phyloP scores from a whole-genome alignment of 2,329 filamentous ascomycete species.

The Arthrinium puccinioides region DNA sequence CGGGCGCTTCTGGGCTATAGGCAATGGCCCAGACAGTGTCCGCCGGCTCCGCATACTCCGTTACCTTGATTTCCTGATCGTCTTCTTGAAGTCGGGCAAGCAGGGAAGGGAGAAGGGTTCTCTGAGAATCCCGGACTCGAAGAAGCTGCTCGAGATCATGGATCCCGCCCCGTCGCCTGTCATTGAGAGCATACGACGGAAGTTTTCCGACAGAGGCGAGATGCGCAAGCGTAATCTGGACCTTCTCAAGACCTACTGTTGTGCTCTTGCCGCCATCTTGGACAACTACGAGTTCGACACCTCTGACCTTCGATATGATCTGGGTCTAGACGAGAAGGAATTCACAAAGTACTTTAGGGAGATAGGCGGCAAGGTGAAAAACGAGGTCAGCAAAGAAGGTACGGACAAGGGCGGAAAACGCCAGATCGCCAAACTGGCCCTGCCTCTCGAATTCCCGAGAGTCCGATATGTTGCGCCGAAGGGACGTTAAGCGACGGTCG shows the following conservation, averaged over 20 bases:
- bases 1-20: slow-evolving; percentile 47
- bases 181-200: slow-evolving; percentile 59
- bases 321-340: slow-evolving; percentile 63
- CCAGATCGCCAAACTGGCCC: slow-evolving; percentile 60
- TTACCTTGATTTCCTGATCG: slow-evolving; percentile 47
- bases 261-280: slow-evolving; percentile 62
- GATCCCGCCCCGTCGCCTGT: slow-evolving; percentile 53
- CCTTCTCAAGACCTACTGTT: slow-evolving; percentile 66
- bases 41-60: slow-evolving; percentile 50
- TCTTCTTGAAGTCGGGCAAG: slow-evolving; percentile 44
- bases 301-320: slow-evolving; percentile 61
- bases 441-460: slow-evolving; percentile 82
- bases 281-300: slow-evolving; percentile 69
- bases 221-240: slow-evolving; percentile 68
- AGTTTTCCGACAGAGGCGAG: slow-evolving; percentile 56
- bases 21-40: slow-evolving; percentile 44
- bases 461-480: slow-evolving; percentile 18
- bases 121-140: slow-evolving; percentile 48
- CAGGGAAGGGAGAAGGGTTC: slow-evolving; percentile 39
- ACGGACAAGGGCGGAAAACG: slow-evolving; percentile 50
- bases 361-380: slow-evolving; percentile 63
- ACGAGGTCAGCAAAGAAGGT: slow-evolving; percentile 49
- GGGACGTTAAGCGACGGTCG: neutral
- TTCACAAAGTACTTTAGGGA: slow-evolving; percentile 68
- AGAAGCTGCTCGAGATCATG: slow-evolving; percentile 52